These are phyloP conservation scores for Sodiomyces alkalinus DNA, from an alignment of 2,329 filamentous ascomycete species.

Conservation along the genomic window DNA sequence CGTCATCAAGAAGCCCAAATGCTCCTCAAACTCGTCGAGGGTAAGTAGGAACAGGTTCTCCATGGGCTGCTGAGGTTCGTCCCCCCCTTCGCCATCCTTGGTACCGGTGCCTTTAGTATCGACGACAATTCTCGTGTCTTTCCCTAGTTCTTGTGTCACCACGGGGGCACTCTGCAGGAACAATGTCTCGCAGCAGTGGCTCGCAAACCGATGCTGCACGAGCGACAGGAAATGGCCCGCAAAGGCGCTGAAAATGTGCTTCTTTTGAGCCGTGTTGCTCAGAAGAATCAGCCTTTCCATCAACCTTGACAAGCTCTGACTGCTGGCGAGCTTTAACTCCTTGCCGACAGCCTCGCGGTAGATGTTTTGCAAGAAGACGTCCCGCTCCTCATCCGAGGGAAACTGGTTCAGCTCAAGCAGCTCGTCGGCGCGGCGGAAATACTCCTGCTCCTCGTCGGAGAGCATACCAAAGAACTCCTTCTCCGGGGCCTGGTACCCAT, in stretches of 20 bases:
- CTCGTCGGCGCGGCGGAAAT: conserved; percentile 82
- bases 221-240: conserved; percentile 75
- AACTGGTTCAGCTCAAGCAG: conserved; percentile 86
- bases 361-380: conserved; percentile 63
- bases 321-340: conserved; percentile 89
- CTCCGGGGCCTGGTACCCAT: conserved; percentile 23
- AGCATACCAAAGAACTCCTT: conserved; percentile 86
- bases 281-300: conserved; percentile 84
- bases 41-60: conserved; percentile 74
- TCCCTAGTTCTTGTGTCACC: conserved; percentile 54
- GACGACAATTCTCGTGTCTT: conserved; percentile 24
- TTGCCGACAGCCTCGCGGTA: conserved; percentile 80
- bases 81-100: conserved; percentile 25
- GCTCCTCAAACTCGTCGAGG: conserved; percentile 74
- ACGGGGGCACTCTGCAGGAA: conserved; percentile 71
- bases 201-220: conserved; percentile 89
- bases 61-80: conserved; percentile 47
- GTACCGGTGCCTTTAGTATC: conserved; percentile 28
- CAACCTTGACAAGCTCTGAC: conserved; percentile 84
- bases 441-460: conserved; percentile 85
- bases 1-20: conserved; percentile 70
- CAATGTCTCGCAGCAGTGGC: conserved; percentile 90
- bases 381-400: conserved; percentile 55
- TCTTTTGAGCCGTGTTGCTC: conserved; percentile 66
- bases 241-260: conserved; percentile 74